Base-by-base conservation (phyloP, 2,329 filamentous ascomycete genomes). In the Alternaria sp. region DNA sequence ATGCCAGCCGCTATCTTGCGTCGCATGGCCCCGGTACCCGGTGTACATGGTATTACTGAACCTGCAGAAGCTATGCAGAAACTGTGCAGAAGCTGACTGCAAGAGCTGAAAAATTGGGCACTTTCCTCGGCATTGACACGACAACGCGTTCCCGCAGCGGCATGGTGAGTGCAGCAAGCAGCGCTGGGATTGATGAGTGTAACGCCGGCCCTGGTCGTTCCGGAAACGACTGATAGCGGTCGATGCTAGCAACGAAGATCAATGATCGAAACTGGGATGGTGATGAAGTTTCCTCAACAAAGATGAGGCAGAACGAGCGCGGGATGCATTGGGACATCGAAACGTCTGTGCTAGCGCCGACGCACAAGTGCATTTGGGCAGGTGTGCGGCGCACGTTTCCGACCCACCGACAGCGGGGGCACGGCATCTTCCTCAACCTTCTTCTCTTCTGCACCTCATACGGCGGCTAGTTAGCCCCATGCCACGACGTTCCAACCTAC, bases 381-480 rank as follows among this genome's bases (percentile, higher is more conserved):
- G 44, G 24, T 39, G 51, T 44, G 44, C 46, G 26, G 46, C 41
- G 57, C 57, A 59, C 46, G 46, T 56, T 47, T 52, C 51, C 53
- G 54, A 54, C 49, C 51, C 58, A 57, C 53, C 36, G 44, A 36
- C 46, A 44, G 41, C 44, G 36, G 22, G 51, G 42, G 44, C 44
- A 60, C 51, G 48, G 42, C 60, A 48, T 52, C 51, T 38, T 51
- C 36, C 53, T 51, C 57, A 55, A 48, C 32, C 53, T 38, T 38
- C 53, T 38, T 38, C 46, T 49, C 49, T 54, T 43, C 32, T 57
- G 20, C 49, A 44, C 52, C 44, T 56, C 34, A 30, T 41, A 43
- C 58, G 54, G 57, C 57, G 51, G 34, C 39, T 51, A 48, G 51
- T 43, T 53, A 47, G 57, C 46, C 57, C 54, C 54, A 57, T 57